These are phyloP conservation scores for Talaromyces sp. DNA, from an alignment of 2,329 filamentous ascomycete genomes.

Conservation along the genomic window DNA sequence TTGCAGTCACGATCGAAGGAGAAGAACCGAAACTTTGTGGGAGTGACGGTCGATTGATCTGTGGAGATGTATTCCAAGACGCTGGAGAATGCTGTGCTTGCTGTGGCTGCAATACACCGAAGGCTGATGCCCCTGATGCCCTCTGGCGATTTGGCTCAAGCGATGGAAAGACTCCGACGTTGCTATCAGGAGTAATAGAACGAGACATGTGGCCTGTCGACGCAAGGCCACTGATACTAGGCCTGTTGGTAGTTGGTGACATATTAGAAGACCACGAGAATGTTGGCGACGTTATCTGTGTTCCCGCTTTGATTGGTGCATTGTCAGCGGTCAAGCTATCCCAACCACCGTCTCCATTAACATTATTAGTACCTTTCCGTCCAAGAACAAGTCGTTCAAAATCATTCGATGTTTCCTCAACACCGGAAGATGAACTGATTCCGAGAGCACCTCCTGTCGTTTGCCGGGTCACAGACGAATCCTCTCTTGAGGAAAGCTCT, in stretches of 20 bases:
- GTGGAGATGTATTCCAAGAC: conserved; percentile 26
- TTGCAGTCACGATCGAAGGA: neutral
- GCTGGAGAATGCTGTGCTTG: conserved; percentile 15
- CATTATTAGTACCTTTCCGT: conserved; percentile 44
- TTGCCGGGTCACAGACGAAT: conserved; percentile 42
- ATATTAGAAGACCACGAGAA: conserved; percentile 45
- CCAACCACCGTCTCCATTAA: conserved; percentile 32
- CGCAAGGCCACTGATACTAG: conserved; percentile 18
- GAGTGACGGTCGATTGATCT: conserved; percentile 6
- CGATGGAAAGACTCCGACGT: conserved; percentile 47
- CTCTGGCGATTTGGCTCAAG: conserved; percentile 41
- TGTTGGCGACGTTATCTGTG: conserved; percentile 30
- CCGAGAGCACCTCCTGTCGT: conserved; percentile 27
- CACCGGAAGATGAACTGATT: conserved; percentile 43
- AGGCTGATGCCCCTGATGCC: conserved; percentile 24
- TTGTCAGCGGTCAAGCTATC: conserved; percentile 30
- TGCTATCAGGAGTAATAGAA: conserved; percentile 53
- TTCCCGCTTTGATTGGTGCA: conserved; percentile 26
- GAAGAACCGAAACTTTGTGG: conserved; percentile 9
- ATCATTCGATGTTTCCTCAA: conserved; percentile 61
- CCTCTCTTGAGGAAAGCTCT: conserved; percentile 66
- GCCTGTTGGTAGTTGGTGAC: conserved; percentile 21
- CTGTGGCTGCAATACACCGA: conserved; percentile 29
- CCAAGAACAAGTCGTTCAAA: conserved; percentile 91
- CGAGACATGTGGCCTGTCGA: conserved; percentile 33